Percentiles rank a stretch among this genome's conserved stretches.
Conservation (phyloP, 352 stramenopile genomes). For the Globisporangium uncinulatum region DNA sequence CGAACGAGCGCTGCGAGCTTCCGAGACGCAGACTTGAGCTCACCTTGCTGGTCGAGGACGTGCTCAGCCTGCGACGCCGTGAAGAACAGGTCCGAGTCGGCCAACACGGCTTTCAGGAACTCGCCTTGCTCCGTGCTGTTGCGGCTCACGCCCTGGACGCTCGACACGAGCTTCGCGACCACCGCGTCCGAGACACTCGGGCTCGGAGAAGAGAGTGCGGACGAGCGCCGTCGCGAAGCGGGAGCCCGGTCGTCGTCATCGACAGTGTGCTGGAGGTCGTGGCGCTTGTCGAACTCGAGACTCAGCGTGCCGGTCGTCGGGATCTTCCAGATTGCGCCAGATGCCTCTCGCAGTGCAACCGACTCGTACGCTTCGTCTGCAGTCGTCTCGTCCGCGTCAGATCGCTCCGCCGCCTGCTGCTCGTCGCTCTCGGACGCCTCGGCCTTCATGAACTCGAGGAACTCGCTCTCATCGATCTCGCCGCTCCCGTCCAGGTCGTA, state of each 20-base stretch:
- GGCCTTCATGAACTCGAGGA: constrained; percentile 69
- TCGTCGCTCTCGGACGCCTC: constrained; percentile 23
- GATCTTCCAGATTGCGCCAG: constrained; percentile 36
- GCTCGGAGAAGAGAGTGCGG: not conserved
- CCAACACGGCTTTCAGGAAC: constrained; percentile 47
- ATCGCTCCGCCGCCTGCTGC: not conserved
- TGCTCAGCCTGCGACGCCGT: constrained; percentile 59
- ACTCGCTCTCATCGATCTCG: constrained; percentile 67
- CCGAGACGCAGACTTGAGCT: constrained; percentile 21
- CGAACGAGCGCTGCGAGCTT: constrained; percentile 26
- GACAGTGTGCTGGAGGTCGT: constrained; percentile 2
- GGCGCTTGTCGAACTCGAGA: constrained; percentile 28
- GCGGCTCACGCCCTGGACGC: constrained; percentile 33
- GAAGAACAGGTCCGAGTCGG: constrained; percentile 60
- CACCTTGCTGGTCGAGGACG: constrained; percentile 44
- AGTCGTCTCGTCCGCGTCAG: not conserved
- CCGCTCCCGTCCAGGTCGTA: constrained; percentile 72
- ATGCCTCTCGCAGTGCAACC: constrained; percentile 18
- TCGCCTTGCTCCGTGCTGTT: constrained; percentile 48
- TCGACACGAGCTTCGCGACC: constrained; percentile 36
- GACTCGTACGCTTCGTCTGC: constrained; percentile 24
- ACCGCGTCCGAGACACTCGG: constrained; percentile 28
- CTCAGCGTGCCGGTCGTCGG: constrained; percentile 24
- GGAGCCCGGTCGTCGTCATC: not conserved
- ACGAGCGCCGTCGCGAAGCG: not conserved